Percentiles rank a stretch among this genome's conserved stretches.
phyloP scores from a whole-genome alignment of 345 rosid species.

The Adansonia digitata region DNA sequence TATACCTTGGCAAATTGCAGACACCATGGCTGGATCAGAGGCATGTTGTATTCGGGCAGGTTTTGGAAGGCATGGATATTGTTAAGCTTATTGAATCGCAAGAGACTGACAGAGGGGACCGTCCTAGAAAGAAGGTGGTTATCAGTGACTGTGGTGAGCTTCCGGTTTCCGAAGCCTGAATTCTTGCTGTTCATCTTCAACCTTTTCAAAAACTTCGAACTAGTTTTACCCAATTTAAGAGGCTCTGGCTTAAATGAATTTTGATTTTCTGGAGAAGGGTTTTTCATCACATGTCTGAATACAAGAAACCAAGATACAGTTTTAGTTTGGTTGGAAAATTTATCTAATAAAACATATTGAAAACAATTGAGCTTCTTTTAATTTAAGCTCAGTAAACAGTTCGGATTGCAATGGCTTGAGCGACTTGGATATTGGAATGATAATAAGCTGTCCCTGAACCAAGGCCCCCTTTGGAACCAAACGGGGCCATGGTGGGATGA shows the following conservation, averaged over 20 bases:
- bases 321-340: background rate
- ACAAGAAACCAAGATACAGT: background rate
- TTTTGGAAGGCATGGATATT: conserved; percentile 87
- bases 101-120: conserved; percentile 96
- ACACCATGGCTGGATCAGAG: conserved; percentile 93
- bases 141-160: conserved; percentile 93
- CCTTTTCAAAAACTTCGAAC: background rate
- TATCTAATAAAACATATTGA: background rate
- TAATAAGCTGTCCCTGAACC: background rate
- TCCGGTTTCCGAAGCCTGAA: conserved; percentile 55
- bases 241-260: background rate
- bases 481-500: background rate
- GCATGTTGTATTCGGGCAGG: conserved; percentile 98
- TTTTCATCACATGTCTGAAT: background rate
- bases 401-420: background rate
- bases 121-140: conserved; percentile 78
- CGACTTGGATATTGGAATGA: background rate
- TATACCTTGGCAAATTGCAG: conserved; percentile 50
- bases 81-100: conserved; percentile 73
- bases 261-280: background rate
- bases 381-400: background rate
- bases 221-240: background rate
- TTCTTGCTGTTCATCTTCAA: background rate
- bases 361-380: background rate
- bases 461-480: background rate